Evolutionary conservation across 139 green algal species (phyloP).

Genomic region (Chlamydomonas incerta): DNA sequence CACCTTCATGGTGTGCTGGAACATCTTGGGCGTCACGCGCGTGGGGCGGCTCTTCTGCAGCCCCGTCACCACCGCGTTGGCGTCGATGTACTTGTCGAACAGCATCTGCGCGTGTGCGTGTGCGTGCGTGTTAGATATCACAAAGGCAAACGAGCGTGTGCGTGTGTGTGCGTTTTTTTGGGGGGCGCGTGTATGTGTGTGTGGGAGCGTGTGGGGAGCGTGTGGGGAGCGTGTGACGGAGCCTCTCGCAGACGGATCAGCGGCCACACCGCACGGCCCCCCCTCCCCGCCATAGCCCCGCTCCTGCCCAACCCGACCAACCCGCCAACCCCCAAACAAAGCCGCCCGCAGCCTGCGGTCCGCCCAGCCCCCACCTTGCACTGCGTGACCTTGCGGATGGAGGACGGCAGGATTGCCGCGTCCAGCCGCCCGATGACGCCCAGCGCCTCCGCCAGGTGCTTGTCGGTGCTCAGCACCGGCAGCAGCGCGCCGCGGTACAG

Average conservation of each 20-base stretch:
- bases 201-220: too few species aligned
- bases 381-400: conserved; percentile 78
- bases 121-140: too few species aligned
- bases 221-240: too few species aligned
- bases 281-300: background rate
- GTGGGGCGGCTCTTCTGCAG: conserved; percentile 12
- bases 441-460: conserved; percentile 61
- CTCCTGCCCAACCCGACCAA: background rate
- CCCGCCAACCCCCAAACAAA: background rate
- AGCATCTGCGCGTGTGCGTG: conserved; percentile 68
- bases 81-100: conserved; percentile 78
- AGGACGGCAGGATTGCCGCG: conserved; percentile 72
- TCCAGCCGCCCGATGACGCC: conserved; percentile 50
- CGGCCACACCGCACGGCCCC: too few species aligned
- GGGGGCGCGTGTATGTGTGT: too few species aligned
- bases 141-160: too few species aligned
- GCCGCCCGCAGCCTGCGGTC: too few species aligned
- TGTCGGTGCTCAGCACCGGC: conserved; percentile 63
- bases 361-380: too few species aligned
- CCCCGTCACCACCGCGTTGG: conserved; percentile 19
- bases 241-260: too few species aligned
- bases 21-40: conserved; percentile 86
- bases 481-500: conserved; percentile 44
- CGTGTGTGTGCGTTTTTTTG: too few species aligned
- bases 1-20: conserved; percentile 76